A percentile compares a stretch with the other conserved stretches of the same genome.
phyloP scores from a whole-genome alignment of 148 eudicot species.

The Heliosperma pusillum region DNA sequence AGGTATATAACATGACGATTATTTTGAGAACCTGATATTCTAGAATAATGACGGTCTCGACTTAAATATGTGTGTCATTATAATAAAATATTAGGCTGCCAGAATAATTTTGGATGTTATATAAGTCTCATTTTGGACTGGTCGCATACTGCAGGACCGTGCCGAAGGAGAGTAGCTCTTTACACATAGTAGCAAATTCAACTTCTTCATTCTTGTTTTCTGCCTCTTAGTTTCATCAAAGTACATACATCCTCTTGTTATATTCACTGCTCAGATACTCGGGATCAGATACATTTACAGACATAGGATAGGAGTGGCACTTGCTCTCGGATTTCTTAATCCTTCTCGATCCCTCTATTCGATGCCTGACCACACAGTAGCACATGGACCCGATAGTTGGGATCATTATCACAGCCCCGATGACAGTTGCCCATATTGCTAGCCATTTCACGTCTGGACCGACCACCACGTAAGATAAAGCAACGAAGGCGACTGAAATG shows the following conservation, averaged over 20 bases:
- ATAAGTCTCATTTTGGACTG: no score
- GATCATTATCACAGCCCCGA: constrained; percentile 77
- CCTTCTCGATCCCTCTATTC: constrained; percentile 62
- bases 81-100: no score
- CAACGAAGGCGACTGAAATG: constrained; percentile 78
- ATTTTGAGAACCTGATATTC: background rate
- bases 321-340: constrained; percentile 54
- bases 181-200: background rate
- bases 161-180: no score
- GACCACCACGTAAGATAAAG: constrained; percentile 81
- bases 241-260: constrained; percentile 86
- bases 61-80: background rate
- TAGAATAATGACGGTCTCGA: background rate
- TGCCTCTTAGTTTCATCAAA: constrained; percentile 33
- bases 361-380: constrained; percentile 66
- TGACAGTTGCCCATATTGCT: constrained; percentile 72
- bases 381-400: constrained; percentile 92
- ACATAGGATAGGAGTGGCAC: constrained; percentile 62
- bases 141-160: no score
- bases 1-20: background rate
- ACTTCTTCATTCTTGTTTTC: background rate
- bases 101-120: no score
- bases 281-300: constrained; percentile 55
- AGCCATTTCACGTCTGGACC: constrained; percentile 70
- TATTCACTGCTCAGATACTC: constrained; percentile 56